Conservation (phyloP, 495 filamentous ascomycete species). For the Penicillium ucsense region DNA sequence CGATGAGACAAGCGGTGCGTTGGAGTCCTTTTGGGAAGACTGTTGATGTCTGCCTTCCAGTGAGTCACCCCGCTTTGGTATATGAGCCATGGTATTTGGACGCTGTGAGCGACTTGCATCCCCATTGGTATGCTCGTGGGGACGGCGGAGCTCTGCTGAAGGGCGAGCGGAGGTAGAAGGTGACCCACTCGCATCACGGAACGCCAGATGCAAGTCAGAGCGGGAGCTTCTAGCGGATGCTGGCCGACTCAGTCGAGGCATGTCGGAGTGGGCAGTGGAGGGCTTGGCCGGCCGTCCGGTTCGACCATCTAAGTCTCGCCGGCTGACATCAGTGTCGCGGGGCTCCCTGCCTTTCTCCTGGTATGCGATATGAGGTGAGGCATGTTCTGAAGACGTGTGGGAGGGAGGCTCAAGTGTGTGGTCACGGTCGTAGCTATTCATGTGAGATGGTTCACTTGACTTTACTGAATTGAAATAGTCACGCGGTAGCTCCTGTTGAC, state of each 20-base stretch:
- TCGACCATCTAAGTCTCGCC: constrained; percentile 6
- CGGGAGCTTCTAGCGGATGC: constrained; percentile 56
- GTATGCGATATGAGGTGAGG: constrained; percentile 82
- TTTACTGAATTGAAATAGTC: constrained; percentile 14
- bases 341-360: constrained; percentile 72
- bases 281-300: constrained; percentile 41
- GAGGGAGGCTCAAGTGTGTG: constrained; percentile 9
- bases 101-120: constrained; percentile 29
- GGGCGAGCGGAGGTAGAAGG: constrained; percentile 24
- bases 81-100: constrained; percentile 18
- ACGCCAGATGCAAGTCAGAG: constrained; percentile 33
- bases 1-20: constrained; percentile 18
- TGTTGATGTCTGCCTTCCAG: constrained; percentile 32
- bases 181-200: constrained; percentile 21
- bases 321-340: constrained; percentile 27
- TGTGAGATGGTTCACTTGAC: constrained; percentile 14
- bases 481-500: constrained; percentile 28
- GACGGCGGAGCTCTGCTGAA: constrained; percentile 28
- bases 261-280: constrained; percentile 46
- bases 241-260: constrained; percentile 51
- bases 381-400: constrained; percentile 18
- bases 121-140: constrained; percentile 28
- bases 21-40: constrained; percentile 26
- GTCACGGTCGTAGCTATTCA: constrained; percentile 10
- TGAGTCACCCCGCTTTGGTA: constrained; percentile 51